A percentile compares a stretch with the other conserved stretches of the same genome.
Conservation (phyloP, 176 grass and related monocot species). For the Eleusine coracana region DNA sequence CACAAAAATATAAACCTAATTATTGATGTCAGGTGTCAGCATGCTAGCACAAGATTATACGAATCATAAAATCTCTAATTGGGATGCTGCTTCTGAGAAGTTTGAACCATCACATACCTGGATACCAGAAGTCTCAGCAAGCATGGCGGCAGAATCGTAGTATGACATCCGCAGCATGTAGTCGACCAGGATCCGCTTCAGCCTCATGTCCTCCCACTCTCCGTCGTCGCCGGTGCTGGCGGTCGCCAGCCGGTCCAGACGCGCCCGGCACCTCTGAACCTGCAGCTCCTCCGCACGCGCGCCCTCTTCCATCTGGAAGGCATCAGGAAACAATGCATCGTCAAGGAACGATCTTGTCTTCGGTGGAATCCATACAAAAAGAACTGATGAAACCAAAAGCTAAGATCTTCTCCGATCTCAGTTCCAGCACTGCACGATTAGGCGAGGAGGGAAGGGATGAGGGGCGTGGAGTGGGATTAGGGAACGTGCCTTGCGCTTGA, state of each 20-base stretch:
- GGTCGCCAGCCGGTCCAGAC: conserved; percentile 67
- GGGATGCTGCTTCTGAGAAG: not conserved
- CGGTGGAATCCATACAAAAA: conserved; percentile 5
- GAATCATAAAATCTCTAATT: not conserved
- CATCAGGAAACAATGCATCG: conserved; percentile 16
- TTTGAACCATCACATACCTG: conserved; percentile 53
- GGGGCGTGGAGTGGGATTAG: not conserved
- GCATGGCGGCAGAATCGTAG: conserved; percentile 69
- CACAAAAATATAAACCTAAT: not conserved
- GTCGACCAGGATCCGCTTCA: conserved; percentile 90
- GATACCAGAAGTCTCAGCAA: conserved; percentile 64
- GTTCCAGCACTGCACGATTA: not conserved
- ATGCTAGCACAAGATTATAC: not conserved
- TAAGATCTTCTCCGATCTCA: not conserved
- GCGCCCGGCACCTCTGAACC: conserved; percentile 82
- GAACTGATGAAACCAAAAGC: conserved; percentile 1
- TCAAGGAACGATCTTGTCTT: conserved; percentile 7
- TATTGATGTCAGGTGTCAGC: not conserved
- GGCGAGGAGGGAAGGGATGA: not conserved
- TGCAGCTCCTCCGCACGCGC: conserved; percentile 61
- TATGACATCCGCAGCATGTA: conserved; percentile 98
- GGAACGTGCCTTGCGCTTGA: conserved; percentile 79
- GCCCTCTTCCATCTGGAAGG: conserved; percentile 70
- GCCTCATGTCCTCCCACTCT: conserved; percentile 68
- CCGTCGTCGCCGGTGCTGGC: conserved; percentile 48